Evolutionary conservation across 2,329 filamentous ascomycete species (phyloP).

Genomic region (Colletotrichum liaoningense): DNA sequence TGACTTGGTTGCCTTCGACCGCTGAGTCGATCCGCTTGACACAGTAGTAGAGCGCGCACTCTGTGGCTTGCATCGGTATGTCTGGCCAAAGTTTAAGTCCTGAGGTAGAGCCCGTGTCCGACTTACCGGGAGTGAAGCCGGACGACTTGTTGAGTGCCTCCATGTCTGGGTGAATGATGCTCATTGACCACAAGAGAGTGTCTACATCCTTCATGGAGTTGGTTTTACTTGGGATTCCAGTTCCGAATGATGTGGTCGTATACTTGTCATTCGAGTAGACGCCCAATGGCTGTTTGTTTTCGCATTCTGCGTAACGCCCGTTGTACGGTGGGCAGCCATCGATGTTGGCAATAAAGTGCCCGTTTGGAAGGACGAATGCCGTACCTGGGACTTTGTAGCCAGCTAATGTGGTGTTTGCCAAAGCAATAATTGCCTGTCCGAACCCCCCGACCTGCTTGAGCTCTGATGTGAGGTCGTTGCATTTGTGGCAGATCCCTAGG

Average conservation of each 20-base stretch:
- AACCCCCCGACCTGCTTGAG: slow-evolving; percentile 19
- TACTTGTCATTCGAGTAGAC: not conserved
- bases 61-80: slow-evolving; percentile 4
- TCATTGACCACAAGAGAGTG: slow-evolving; percentile 19
- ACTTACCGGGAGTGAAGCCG: not conserved
- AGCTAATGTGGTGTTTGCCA: not conserved
- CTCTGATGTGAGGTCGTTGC: slow-evolving; percentile 35
- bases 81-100: slow-evolving; percentile 2
- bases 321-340: slow-evolving; percentile 11
- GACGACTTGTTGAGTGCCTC: not conserved
- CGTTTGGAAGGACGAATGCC: slow-evolving; percentile 12
- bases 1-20: not conserved
- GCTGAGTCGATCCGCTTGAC: not conserved
- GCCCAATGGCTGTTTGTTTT: not conserved
- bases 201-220: slow-evolving; percentile 15
- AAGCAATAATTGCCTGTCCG: not conserved
- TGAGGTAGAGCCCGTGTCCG: not conserved
- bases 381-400: not conserved
- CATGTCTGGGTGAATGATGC: slow-evolving; percentile 5
- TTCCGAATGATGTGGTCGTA: slow-evolving; percentile 1
- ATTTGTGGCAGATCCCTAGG: slow-evolving; percentile 36
- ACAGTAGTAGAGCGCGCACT: slow-evolving; percentile 22
- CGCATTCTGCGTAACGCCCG: not conserved
- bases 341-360: slow-evolving; percentile 17
- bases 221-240: slow-evolving; percentile 5